Conservation (phyloP, 2,329 filamentous ascomycete species). For the Fusarium brevicatenulatum region DNA sequence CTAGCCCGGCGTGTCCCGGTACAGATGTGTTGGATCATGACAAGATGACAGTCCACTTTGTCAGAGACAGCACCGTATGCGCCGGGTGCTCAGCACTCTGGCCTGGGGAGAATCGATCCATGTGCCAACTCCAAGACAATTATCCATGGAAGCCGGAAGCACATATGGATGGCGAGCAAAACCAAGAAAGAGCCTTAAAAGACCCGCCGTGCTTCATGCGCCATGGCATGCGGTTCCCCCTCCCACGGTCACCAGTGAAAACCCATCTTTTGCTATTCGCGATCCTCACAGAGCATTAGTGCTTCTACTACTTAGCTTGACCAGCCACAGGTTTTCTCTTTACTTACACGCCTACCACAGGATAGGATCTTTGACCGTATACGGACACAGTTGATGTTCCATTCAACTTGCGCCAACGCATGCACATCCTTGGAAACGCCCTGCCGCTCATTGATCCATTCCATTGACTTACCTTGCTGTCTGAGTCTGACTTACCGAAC, state of each 20-base stretch:
- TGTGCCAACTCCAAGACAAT: conserved; percentile 6
- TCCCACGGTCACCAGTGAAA: conserved; percentile 35
- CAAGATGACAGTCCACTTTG: conserved; percentile 45
- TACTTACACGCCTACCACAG: conserved; percentile 4
- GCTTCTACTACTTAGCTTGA: conserved; percentile 20
- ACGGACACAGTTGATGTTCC: conserved; percentile 14
- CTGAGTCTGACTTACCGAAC: conserved; percentile 21
- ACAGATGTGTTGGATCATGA: conserved; percentile 37
- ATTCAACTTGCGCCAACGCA: conserved; percentile 33
- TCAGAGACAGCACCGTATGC: conserved; percentile 23
- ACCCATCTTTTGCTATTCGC: conserved; percentile 22
- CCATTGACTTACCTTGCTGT: conserved; percentile 24
- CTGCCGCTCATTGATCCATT: conserved; percentile 26
- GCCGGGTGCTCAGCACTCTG: conserved; percentile 16
- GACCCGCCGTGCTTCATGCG: conserved; percentile 43
- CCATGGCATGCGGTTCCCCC: conserved; percentile 22
- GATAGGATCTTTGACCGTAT: conserved; percentile 19
- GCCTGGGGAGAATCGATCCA: conserved; percentile 29
- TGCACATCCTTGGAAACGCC: conserved; percentile 26
- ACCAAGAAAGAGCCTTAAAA: conserved; percentile 32
- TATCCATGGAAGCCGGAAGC: neutral
- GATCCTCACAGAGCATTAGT: conserved; percentile 31
- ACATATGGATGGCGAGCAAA: neutral
- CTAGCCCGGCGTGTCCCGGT: conserved; percentile 42
- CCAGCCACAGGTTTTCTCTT: conserved; percentile 25